These are phyloP conservation scores for Begonia loranthoides DNA, from an alignment of 306 rosid species.

Conservation along the genomic window DNA sequence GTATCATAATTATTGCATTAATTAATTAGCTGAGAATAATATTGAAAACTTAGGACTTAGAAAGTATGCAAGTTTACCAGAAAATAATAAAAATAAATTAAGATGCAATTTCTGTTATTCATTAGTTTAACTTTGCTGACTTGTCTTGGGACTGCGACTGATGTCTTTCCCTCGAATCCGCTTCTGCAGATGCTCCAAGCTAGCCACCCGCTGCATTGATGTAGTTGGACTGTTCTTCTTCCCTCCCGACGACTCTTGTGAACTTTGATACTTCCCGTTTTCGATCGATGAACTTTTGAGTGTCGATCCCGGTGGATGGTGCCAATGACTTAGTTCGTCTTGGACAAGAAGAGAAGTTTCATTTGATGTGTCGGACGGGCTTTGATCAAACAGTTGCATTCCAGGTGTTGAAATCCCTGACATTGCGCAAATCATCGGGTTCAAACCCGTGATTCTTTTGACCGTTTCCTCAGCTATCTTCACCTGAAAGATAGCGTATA, in stretches of 20 bases:
- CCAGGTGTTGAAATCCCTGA: conserved; percentile 45
- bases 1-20: too few relatives aligned
- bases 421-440: conserved; percentile 36
- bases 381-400: conserved; percentile 44
- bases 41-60: too few relatives aligned
- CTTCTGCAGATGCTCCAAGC: conserved; percentile 94
- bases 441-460: conserved; percentile 55
- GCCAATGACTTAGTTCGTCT: conserved; percentile 41
- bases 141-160: too few relatives aligned
- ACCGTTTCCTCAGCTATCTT: conserved; percentile 82
- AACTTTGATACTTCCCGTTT: conserved; percentile 27
- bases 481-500: conserved; percentile 26
- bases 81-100: too few relatives aligned
- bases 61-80: too few relatives aligned
- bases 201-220: conserved; percentile 74
- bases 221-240: conserved; percentile 38
- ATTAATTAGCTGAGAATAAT: too few relatives aligned
- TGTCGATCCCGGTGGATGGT: conserved; percentile 29
- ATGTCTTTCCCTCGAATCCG: conserved; percentile 41
- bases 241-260: conserved; percentile 19
- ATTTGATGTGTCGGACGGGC: conserved; percentile 65
- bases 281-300: conserved; percentile 28
- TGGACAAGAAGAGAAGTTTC: conserved; percentile 54
- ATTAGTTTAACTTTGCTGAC: too few relatives aligned
- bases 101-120: too few relatives aligned